Conservation (phyloP, 2,329 filamentous ascomycete genomes). For the Arthrobotrys conoides region DNA sequence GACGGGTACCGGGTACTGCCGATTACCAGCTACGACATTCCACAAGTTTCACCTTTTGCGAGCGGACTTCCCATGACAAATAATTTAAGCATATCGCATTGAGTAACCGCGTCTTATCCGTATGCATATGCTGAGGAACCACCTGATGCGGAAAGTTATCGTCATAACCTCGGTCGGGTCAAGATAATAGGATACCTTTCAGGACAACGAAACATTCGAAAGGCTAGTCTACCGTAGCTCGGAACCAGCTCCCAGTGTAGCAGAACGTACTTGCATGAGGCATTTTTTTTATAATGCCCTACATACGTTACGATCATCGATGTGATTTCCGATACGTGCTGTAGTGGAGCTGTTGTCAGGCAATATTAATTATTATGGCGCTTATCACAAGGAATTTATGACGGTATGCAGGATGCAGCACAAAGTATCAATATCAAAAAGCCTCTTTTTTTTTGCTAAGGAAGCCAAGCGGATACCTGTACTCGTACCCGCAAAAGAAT, state of each 20-base stretch:
- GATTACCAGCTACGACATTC: conserved; percentile 4
- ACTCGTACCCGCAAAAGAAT: conserved; percentile 16
- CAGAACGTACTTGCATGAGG: conserved; percentile 20
- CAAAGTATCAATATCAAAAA: conserved; percentile 11
- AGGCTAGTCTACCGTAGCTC: neutral
- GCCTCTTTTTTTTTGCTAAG: neutral
- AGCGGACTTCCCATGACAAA: conserved; percentile 18
- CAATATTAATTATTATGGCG: conserved; percentile 34
- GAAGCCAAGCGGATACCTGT: neutral
- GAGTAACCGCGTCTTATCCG: conserved; percentile 21
- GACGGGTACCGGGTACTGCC: conserved; percentile 15
- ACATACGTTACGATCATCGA: conserved; percentile 12
- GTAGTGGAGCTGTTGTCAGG: conserved; percentile 29
- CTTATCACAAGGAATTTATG: conserved; percentile 25
- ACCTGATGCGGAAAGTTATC: conserved; percentile 20
- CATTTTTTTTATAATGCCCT: conserved; percentile 25
- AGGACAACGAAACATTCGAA: neutral
- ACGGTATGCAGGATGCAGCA: conserved; percentile 22
- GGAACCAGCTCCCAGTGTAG: neutral
- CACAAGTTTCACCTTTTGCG: conserved; percentile 1
- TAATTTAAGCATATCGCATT: conserved; percentile 27
- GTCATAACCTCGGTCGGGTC: conserved; percentile 19
- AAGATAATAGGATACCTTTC: neutral
- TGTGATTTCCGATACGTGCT: conserved; percentile 10
- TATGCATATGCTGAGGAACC: conserved; percentile 19